Conservation (phyloP, 805 yeast genomes). For the Wickerhamiella lipophila region DNA sequence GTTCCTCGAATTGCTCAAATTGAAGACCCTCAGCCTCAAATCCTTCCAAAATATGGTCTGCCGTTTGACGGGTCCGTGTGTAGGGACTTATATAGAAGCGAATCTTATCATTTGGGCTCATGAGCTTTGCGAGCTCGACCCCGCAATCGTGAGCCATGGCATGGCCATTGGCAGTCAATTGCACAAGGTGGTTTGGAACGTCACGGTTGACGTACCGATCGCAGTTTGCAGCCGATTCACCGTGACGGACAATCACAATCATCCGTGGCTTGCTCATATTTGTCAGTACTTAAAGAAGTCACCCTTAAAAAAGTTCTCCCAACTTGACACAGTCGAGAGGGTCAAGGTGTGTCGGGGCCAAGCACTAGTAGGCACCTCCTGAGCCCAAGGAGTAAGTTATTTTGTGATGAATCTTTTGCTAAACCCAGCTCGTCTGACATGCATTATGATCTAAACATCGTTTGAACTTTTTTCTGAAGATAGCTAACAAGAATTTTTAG, state of each 20-base stretch:
- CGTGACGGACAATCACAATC: conserved; percentile 75
- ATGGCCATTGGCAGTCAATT: conserved; percentile 61
- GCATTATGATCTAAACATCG: conserved; percentile 12
- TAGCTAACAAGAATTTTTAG: conserved; percentile 6
- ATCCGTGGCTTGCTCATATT: conserved; percentile 31
- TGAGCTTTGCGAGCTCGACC: conserved; percentile 25
- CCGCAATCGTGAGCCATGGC: conserved; percentile 32
- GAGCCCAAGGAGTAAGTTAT: conserved; percentile 8
- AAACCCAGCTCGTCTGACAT: conserved; percentile 13
- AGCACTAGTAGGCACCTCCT: too few relatives aligned
- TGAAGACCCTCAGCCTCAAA: conserved; percentile 31
- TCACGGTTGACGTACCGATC: conserved; percentile 70
- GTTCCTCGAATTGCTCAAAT: conserved; percentile 66
- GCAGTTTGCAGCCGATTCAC: conserved; percentile 82
- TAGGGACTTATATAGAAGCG: conserved; percentile 82
- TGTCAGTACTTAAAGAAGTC: background rate
- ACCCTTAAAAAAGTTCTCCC: background rate
- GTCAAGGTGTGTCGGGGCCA: background rate
- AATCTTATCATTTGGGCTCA: conserved; percentile 42
- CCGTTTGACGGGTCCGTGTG: conserved; percentile 69
- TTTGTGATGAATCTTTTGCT: conserved; percentile 11
- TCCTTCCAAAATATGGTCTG: conserved; percentile 54
- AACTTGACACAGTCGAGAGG: background rate
- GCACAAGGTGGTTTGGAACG: conserved; percentile 69
- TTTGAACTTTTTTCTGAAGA: conserved; percentile 8